A percentile compares a stretch with the other conserved stretches of the same genome.
phyloP scores from a whole-genome alignment of 495 filamentous ascomycete genomes.

The Neurospora sp. region DNA sequence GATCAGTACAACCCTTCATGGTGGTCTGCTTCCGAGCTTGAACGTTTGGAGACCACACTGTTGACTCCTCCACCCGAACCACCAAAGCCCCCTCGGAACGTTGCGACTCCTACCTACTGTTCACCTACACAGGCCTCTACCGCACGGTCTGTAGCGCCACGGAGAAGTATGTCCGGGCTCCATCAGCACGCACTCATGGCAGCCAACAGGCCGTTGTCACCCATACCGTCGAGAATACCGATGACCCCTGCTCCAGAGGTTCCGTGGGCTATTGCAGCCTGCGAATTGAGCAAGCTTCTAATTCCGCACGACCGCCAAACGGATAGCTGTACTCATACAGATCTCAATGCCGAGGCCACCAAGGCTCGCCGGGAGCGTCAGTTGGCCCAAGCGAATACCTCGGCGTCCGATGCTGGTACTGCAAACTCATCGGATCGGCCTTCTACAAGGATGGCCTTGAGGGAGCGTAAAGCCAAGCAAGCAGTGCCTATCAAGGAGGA shows the following conservation, averaged over 20 bases:
- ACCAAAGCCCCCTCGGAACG: constrained; percentile 39
- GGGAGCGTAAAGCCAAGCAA: constrained; percentile 53
- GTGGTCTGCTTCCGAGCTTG: constrained; percentile 65
- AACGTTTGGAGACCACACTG: constrained; percentile 44
- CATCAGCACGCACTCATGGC: background rate
- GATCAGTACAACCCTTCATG: constrained; percentile 55
- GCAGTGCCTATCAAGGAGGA: constrained; percentile 37
- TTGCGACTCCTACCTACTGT: constrained; percentile 53
- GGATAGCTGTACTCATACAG: constrained; percentile 61
- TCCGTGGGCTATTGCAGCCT: constrained; percentile 69
- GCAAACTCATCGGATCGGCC: constrained; percentile 24
- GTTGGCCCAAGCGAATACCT: constrained; percentile 22
- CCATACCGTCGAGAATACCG: constrained; percentile 25
- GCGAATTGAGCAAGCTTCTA: constrained; percentile 72
- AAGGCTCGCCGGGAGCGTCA: constrained; percentile 54
- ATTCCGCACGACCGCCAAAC: constrained; percentile 65
- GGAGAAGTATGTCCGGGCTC: constrained; percentile 33
- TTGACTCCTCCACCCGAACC: constrained; percentile 44
- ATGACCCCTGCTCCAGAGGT: constrained; percentile 68
- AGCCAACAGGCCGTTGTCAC: constrained; percentile 10
- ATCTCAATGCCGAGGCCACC: constrained; percentile 58
- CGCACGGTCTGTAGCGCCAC: constrained; percentile 57
- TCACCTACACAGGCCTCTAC: constrained; percentile 69
- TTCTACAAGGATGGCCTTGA: constrained; percentile 56
- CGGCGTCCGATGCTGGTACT: constrained; percentile 23